Evolutionary conservation across 2,329 filamentous ascomycete genomes (phyloP).

Genomic region (Colletotrichum noveboracense): DNA sequence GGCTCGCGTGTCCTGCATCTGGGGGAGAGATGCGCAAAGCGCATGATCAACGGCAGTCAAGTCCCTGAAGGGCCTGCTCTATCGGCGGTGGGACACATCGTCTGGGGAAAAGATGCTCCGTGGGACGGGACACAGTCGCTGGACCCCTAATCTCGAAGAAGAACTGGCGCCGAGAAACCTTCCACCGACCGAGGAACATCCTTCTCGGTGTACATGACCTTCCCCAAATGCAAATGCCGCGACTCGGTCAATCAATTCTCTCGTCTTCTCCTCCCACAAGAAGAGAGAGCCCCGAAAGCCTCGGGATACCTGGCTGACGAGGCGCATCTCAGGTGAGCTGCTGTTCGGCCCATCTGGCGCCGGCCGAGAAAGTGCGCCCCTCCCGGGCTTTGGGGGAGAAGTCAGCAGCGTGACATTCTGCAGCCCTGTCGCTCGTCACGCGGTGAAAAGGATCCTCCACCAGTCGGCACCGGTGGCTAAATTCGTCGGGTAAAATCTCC

Average conservation of each 20-base stretch:
- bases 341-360: slow-evolving; percentile 9
- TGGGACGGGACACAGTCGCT: not conserved
- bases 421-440: slow-evolving; percentile 18
- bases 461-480: slow-evolving; percentile 16
- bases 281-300: not conserved
- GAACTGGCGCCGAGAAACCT: not conserved
- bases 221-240: not conserved
- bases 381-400: not conserved
- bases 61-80: not conserved
- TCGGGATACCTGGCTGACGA: not conserved
- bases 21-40: not conserved
- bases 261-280: not conserved
- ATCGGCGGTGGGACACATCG: not conserved
- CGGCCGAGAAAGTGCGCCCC: not conserved
- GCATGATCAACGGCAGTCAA: slow-evolving; percentile 15
- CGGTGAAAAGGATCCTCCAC: slow-evolving; percentile 13
- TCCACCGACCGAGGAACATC: not conserved
- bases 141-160: not conserved
- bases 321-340: not conserved
- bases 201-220: not conserved
- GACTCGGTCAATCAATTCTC: not conserved
- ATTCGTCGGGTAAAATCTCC: not conserved
- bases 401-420: slow-evolving; percentile 17
- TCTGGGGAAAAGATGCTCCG: not conserved
- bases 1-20: not conserved